Evolutionary conservation across 805 yeast genomes (phyloP).

Genomic region (Pichia occidentalis): DNA sequence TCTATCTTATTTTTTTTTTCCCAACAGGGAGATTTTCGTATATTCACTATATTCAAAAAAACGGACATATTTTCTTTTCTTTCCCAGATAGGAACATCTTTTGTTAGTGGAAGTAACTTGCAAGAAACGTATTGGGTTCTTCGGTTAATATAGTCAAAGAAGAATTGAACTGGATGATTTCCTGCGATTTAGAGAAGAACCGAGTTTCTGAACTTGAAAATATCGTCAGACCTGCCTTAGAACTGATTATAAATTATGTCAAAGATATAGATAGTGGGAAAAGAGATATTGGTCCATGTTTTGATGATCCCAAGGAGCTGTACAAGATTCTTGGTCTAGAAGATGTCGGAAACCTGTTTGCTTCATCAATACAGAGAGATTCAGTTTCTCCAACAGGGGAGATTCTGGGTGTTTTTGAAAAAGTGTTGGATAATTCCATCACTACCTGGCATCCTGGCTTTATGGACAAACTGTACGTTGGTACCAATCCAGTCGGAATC

Average conservation of each 20-base stretch:
- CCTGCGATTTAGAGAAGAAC: slow-evolving; percentile 38
- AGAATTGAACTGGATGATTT: too few species aligned
- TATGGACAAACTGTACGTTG: slow-evolving; percentile 75
- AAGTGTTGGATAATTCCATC: slow-evolving; percentile 58
- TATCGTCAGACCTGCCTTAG: slow-evolving; percentile 45
- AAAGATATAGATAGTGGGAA: slow-evolving; percentile 38
- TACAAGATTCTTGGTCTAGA: slow-evolving; percentile 31
- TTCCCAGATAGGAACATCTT: too few species aligned
- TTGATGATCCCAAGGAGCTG: slow-evolving; percentile 43
- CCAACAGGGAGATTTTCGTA: too few species aligned
- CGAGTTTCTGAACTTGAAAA: slow-evolving; percentile 52
- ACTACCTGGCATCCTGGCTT: slow-evolving; percentile 87
- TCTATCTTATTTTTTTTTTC: too few species aligned
- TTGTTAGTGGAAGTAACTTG: too few species aligned
- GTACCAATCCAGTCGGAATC: slow-evolving; percentile 81
- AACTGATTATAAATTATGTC: slow-evolving; percentile 48
- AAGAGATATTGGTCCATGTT: slow-evolving; percentile 43
- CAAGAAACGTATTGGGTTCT: too few species aligned
- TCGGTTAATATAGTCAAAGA: too few species aligned
- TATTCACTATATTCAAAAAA: too few species aligned
- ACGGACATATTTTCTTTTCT: too few species aligned
- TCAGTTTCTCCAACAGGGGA: slow-evolving; percentile 27
- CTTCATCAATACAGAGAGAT: slow-evolving; percentile 16
- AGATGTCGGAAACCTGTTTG: slow-evolving; percentile 24
- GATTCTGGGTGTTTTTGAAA: slow-evolving; percentile 44